Base-by-base conservation (phyloP, 805 yeast species). In the Wickerhamiella qilinensis region DNA sequence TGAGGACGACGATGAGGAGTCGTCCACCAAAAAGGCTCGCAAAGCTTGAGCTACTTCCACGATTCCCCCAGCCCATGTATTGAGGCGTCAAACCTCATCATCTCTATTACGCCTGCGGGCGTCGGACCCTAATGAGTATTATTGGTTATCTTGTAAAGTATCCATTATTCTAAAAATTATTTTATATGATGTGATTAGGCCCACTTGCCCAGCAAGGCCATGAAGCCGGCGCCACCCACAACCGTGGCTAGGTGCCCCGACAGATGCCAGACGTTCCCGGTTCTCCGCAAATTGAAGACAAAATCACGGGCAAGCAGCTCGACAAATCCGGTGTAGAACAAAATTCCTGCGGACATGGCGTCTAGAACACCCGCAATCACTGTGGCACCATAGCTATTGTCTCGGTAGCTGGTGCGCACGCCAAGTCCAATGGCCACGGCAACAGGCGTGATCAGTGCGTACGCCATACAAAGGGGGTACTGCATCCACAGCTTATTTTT, bases 141-240 rank as follows among this genome's bases (percentile, higher is more conserved):
- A n/a, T n/a, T n/a, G n/a, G n/a, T n/a, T n/a, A n/a, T n/a, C n/a
- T n/a, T n/a, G n/a, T n/a, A n/a, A 22, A 22, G 11, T 22, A 22
- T 22, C 15, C 15, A 7, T 8, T 28, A n/a, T 8, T 14, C 15
- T 8, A 6, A 6, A 28, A 6, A 28, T 8, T 7, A 6, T 6
- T 28, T 8, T 28, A n/a, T 28, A 6, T n/a, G 15, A 8, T 7
- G 11, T 19, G 22, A 33, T 52, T 56, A 76, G 4, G 83, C 85
- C 85, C 88, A 78, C 52, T 72, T 75, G 29, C 85, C 86, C 20
- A 78, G 63, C 32, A 78, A 59, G 1, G 85, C 82, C 86, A 78
- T 78, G 25, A 77, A 51, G 11, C 77, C 78, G 22, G 75, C 71
- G 33, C 86, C 86, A 45, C 64, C 54, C 39, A 73, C 56, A 55